Evolutionary conservation across 2,329 filamentous ascomycete genomes (phyloP).

Genomic region (Fusarium chuoi): DNA sequence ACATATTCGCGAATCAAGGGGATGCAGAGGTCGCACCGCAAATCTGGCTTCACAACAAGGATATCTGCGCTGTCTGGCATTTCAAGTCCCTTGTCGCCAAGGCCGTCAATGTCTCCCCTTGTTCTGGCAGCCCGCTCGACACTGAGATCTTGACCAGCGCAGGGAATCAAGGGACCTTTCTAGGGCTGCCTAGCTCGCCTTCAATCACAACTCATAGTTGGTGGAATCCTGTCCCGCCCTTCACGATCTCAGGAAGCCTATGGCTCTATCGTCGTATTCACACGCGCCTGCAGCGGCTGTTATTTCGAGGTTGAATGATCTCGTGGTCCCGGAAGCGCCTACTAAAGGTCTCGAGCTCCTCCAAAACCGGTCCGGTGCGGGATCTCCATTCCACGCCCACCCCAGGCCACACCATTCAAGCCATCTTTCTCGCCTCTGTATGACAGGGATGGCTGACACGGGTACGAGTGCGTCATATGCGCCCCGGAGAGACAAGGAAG

Average conservation of each 20-base stretch:
- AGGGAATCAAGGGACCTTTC: slow-evolving; percentile 32
- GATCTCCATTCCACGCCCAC: slow-evolving; percentile 38
- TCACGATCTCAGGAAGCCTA: neutral
- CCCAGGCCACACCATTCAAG: slow-evolving; percentile 27
- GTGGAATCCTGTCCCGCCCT: neutral
- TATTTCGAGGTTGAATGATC: slow-evolving; percentile 19
- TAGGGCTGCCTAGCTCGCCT: neutral
- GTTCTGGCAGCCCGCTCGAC: slow-evolving; percentile 15
- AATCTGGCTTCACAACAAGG: slow-evolving; percentile 11
- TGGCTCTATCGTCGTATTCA: neutral
- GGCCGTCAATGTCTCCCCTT: slow-evolving; percentile 32
- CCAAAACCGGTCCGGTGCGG: slow-evolving; percentile 36
- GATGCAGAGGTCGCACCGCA: slow-evolving; percentile 18
- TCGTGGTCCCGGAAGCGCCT: slow-evolving; percentile 20
- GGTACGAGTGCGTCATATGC: slow-evolving; percentile 45
- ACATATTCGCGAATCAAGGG: slow-evolving; percentile 2
- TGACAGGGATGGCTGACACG: slow-evolving; percentile 37
- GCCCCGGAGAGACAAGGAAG: slow-evolving; percentile 38
- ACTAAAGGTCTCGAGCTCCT: slow-evolving; percentile 20
- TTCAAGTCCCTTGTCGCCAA: slow-evolving; percentile 37
- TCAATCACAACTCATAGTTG: neutral
- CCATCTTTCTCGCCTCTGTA: slow-evolving; percentile 37
- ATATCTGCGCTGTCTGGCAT: slow-evolving; percentile 24
- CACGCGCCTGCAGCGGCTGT: slow-evolving; percentile 37
- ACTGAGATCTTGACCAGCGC: slow-evolving; percentile 36